Evolutionary conservation across 768 basidiomycete genomes (phyloP), one percentile per base, ranked within the genome.

Genomic region (Imleria badia): DNA sequence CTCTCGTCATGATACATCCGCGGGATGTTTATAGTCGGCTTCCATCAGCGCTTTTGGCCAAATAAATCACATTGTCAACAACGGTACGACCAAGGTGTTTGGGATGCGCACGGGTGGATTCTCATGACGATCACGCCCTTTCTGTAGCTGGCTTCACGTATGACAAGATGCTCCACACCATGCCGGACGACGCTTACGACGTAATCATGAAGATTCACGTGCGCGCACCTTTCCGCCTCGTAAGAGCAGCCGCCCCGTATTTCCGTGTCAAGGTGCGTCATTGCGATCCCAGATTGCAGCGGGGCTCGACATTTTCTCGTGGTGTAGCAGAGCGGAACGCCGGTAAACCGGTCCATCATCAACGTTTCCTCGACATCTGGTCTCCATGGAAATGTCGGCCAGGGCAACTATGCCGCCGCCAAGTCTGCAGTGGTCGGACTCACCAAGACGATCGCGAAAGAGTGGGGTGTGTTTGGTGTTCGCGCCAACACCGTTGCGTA

Each of bases 111-210:
- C 3, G 15, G 15, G 11, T n/a, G 17, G n/a, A 31, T 40, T 11
- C 50, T 52, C 35, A 58, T 48, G 42, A 39, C 38, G 47, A 33
- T 38, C 43, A 7, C 39, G 12, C 23, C 19, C 11, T 17, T 47
- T 56, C 9, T 38, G 31, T 30, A 83, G 85, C 86, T 44, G 86
- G 85, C 45, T 90, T 90, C 74, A 89, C 88, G 8, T 89, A 80
- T 62, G 88, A 91, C 78, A 87, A 86, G 71, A 94, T 94, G 91
- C 75, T 92, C 36, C 91, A 91, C 73, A 91, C 89, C 6, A 91
- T 86, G 55, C 84, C 87, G 3, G 91, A 94, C 72, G 88, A 91
- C 41, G 80, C 83, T 2, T 94, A 82, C 67, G 86, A 91, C 57
- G 78, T 93, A 60, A 93, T 93, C 64, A 76, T 87, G 70, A 89